A percentile compares a stretch with the other conserved stretches of the same genome.
Conservation (phyloP, 1,139 yeast genomes). For the Suhomyces coccinellae region DNA sequence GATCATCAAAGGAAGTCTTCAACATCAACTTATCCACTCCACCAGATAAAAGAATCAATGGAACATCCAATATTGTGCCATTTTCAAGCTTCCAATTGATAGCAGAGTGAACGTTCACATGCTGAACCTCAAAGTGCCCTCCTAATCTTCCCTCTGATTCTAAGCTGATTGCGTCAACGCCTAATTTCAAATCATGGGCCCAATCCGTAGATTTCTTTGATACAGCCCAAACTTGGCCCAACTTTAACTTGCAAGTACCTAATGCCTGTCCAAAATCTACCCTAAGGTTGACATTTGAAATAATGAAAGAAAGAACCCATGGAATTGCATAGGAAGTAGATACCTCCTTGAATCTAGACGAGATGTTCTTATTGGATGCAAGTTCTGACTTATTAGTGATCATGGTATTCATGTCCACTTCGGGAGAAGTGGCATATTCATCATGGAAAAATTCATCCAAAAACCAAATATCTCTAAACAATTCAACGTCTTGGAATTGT, state of each 20-base stretch:
- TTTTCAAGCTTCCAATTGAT: slow-evolving; percentile 64
- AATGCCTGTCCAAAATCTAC: slow-evolving; percentile 84
- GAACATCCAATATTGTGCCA: slow-evolving; percentile 52
- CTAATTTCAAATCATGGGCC: slow-evolving; percentile 70
- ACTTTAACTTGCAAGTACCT: slow-evolving; percentile 57
- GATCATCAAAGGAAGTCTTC: slow-evolving; percentile 78
- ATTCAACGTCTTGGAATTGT: slow-evolving; percentile 81
- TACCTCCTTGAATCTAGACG: slow-evolving; percentile 58
- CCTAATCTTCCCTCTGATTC: slow-evolving; percentile 76
- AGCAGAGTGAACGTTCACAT: slow-evolving; percentile 60
- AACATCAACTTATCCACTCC: slow-evolving; percentile 57
- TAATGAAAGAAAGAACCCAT: slow-evolving; percentile 64
- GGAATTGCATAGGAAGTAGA: slow-evolving; percentile 70
- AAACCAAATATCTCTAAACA: slow-evolving; percentile 85
- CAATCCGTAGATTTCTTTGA: slow-evolving; percentile 68
- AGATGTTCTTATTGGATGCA: slow-evolving; percentile 42
- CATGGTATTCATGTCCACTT: slow-evolving; percentile 1
- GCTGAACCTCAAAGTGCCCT: slow-evolving; percentile 55
- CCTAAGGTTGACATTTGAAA: slow-evolving; percentile 53
- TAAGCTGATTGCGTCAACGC: slow-evolving; percentile 55
- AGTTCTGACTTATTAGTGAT: slow-evolving; percentile 19
- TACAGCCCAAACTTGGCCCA: slow-evolving; percentile 68
- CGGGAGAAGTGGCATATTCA: background rate
- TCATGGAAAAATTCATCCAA: slow-evolving; percentile 34
- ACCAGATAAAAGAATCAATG: slow-evolving; percentile 63